These are phyloP conservation scores for Polyplosphaeria fusca DNA, from an alignment of 495 filamentous ascomycete species.

Conservation along the genomic window DNA sequence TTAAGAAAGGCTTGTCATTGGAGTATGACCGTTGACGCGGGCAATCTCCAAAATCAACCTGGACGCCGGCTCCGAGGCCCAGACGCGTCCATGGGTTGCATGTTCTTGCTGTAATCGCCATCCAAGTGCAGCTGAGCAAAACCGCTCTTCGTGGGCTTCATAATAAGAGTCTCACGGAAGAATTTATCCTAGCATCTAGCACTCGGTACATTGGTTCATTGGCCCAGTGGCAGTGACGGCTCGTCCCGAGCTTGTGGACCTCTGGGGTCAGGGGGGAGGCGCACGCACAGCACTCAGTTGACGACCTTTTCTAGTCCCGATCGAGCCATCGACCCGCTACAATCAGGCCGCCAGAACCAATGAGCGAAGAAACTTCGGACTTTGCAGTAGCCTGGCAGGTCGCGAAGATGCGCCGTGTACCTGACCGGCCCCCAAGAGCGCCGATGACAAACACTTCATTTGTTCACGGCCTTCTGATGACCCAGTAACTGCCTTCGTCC, in stretches of 20 bases:
- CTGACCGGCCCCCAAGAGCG: background rate
- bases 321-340: constrained; percentile 8
- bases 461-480: too few relatives aligned
- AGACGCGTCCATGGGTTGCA: too few relatives aligned
- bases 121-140: too few relatives aligned
- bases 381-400: background rate
- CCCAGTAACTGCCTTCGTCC: background rate
- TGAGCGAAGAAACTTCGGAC: background rate
- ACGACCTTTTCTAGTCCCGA: constrained; percentile 3
- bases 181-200: too few relatives aligned
- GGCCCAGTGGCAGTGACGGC: constrained; percentile 22
- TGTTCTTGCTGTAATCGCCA: too few relatives aligned
- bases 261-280: constrained; percentile 8
- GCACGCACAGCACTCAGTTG: constrained; percentile 8
- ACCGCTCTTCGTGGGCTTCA: too few relatives aligned
- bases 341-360: constrained; percentile 14
- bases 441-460: background rate
- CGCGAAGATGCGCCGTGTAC: background rate
- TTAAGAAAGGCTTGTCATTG: background rate
- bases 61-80: too few relatives aligned
- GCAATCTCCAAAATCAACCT: too few relatives aligned
- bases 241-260: constrained; percentile 22
- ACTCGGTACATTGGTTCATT: too few relatives aligned
- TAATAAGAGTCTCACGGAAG: too few relatives aligned
- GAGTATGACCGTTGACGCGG: too few relatives aligned